These are phyloP conservation scores for Scenedesmus sp. DNA, from an alignment of 163 green algal genomes.

Conservation along the genomic window DNA sequence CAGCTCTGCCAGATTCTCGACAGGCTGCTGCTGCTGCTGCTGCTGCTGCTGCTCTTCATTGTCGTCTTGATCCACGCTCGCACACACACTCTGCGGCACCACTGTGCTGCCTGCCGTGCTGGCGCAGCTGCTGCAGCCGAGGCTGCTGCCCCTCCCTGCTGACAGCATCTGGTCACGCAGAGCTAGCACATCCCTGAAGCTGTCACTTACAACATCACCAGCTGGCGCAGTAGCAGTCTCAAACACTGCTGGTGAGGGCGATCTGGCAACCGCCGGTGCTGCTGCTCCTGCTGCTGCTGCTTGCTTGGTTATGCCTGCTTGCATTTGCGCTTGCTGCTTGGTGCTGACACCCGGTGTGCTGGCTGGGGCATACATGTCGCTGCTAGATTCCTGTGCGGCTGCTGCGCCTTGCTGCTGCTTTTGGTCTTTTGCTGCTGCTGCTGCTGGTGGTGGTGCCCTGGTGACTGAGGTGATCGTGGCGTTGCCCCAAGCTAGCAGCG, in stretches of 20 bases:
- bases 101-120: slow-evolving; percentile 23
- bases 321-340: no score
- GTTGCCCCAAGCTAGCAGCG: slow-evolving; percentile 39
- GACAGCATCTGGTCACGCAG: slow-evolving; percentile 8
- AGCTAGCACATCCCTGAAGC: slow-evolving; percentile 5
- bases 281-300: not conserved
- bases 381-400: not conserved
- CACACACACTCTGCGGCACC: not conserved
- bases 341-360: not conserved
- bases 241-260: not conserved
- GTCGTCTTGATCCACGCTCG: not conserved
- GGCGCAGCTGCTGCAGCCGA: not conserved
- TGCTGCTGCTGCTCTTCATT: slow-evolving; percentile 12
- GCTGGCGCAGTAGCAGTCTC: not conserved
- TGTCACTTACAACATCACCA: not conserved
- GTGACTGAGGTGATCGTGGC: slow-evolving; percentile 30
- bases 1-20: not conserved
- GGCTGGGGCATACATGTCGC: not conserved
- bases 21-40: slow-evolving; percentile 4
- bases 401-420: slow-evolving; percentile 12
- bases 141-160: not conserved
- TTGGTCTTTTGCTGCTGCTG: slow-evolving; percentile 6
- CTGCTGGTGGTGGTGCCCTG: not conserved
- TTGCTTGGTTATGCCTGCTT: not conserved
- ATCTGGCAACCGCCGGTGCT: not conserved